A percentile compares a stretch with the other conserved stretches of the same genome.
phyloP scores from a whole-genome alignment of 1,284 basidiomycete genomes.

The Irpex sp. region DNA sequence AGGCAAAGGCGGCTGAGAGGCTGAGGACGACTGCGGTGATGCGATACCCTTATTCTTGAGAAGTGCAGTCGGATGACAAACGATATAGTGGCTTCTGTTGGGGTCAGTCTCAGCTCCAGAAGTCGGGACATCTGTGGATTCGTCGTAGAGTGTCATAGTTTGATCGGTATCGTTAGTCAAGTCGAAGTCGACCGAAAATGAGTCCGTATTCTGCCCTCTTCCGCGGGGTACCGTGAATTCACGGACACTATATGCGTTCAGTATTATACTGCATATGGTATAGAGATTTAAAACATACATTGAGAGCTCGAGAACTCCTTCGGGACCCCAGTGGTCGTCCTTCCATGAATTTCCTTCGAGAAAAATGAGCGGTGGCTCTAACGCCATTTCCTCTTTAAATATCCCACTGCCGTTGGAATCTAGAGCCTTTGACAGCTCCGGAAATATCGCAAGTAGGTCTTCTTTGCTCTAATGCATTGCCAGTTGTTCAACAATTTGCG shows the following conservation, averaged over 20 bases:
- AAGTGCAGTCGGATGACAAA: neutral
- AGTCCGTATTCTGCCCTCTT: neutral
- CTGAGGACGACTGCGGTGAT: neutral
- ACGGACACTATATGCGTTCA: slow-evolving; percentile 3
- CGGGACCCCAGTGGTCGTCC: slow-evolving; percentile 8
- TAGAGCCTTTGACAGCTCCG: slow-evolving; percentile 7
- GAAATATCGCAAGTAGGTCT: slow-evolving; percentile 13
- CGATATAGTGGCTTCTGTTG: neutral
- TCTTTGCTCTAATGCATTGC: slow-evolving; percentile 7
- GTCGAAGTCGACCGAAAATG: neutral
- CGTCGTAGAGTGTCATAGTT: slow-evolving; percentile 10
- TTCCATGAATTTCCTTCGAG: slow-evolving; percentile 10
- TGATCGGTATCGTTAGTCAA: neutral
- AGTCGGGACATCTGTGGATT: neutral
- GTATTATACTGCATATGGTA: neutral
- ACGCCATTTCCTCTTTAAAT: slow-evolving; percentile 4
- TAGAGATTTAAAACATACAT: slow-evolving; percentile 6
- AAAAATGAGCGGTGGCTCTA: slow-evolving; percentile 13
- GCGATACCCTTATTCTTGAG: neutral
- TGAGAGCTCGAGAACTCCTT: slow-evolving; percentile 1
- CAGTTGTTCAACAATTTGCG: too few species aligned
- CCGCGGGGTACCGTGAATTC: slow-evolving; percentile 1
- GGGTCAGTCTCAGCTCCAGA: neutral
- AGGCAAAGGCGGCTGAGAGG: too few species aligned
- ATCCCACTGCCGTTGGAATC: slow-evolving; percentile 3